Percentiles rank a stretch among this genome's conserved stretches.
phyloP scores from a whole-genome alignment of 495 filamentous ascomycete genomes.

The Lasiosphaeriaceae sp. region DNA sequence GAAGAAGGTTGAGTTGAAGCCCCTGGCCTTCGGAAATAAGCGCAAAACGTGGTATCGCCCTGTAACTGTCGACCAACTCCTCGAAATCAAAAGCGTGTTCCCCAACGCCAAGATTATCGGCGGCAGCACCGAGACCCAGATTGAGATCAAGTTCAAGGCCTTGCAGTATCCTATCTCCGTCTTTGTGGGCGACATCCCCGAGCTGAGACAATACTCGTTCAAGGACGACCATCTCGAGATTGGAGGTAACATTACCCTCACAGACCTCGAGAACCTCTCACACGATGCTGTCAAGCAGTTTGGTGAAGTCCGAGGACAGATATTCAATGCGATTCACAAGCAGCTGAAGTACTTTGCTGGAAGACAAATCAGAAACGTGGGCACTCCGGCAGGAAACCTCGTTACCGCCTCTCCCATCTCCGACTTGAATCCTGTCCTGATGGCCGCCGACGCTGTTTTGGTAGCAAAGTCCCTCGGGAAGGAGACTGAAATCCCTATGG shows the following conservation, averaged over 20 bases:
- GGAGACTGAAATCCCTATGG: constrained; percentile 83
- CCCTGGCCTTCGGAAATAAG: constrained; percentile 90
- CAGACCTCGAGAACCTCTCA: constrained; percentile 72
- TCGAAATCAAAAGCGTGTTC: constrained; percentile 83
- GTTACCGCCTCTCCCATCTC: constrained; percentile 95
- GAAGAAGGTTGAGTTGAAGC: constrained; percentile 74
- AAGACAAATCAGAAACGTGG: constrained; percentile 92
- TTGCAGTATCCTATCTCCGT: constrained; percentile 87
- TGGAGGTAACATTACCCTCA: constrained; percentile 87
- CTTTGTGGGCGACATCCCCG: constrained; percentile 88
- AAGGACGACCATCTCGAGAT: constrained; percentile 78
- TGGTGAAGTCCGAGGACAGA: constrained; percentile 65
- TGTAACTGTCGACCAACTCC: constrained; percentile 77
- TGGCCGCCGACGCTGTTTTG: constrained; percentile 77
- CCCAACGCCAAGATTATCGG: constrained; percentile 92
- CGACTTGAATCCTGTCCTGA: constrained; percentile 91
- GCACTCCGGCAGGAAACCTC: constrained; percentile 91
- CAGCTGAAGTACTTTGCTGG: constrained; percentile 91
- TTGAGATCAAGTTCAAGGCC: constrained; percentile 97
- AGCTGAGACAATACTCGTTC: constrained; percentile 75
- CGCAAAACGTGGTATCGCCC: constrained; percentile 91
- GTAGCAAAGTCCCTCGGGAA: constrained; percentile 69
- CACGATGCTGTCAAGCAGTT: constrained; percentile 77
- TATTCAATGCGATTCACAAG: constrained; percentile 70
- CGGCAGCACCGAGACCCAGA: constrained; percentile 94